Evolutionary conservation across 1,284 basidiomycete genomes (phyloP), one percentile per base, ranked within the genome.

Genomic region (Pyrrhoderma noxium): DNA sequence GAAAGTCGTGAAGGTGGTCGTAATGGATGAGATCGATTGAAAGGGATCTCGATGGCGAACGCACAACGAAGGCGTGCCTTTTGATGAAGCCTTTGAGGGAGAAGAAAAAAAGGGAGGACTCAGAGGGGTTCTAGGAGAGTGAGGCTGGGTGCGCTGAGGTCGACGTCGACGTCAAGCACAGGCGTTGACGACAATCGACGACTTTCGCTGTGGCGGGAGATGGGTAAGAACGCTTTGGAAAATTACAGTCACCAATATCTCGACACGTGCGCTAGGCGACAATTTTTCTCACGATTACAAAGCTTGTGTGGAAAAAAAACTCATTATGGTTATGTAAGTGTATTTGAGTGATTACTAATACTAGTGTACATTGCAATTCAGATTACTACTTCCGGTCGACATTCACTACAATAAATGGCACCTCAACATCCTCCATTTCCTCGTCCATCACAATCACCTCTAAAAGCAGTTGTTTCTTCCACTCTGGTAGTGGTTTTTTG

Each of bases 371-470:
- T 19, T 13, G 5, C 21, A 16, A 5, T 40, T 40, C 38, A 40
- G 7, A 40, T 47, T 14, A n/a, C 19, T 37, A 43, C 31, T 43
- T 39, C 36, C 41, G 42, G 44, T 58, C 60, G 39, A 59, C 52
- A 47, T 63, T 59, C 19, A 70, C 65, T 48, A 87, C 76, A 60
- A 88, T 78, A 70, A 87, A 87, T 0, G 84, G 84, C 27, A 87
- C 86, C 72, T 91, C 88, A 14, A 91, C 86, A 59, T 91, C 87
- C 67, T 98, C 95, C 49, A 81, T 92, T 25, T 89, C 80, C 62
- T 89, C 88, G 62, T 97, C 93, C 56, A 81, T 82, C 34, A 87
- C 87, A 92, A 99, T 96, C 51, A 97, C 83, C 71, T 99, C 96
- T 14, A 95, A 88, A 49, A 95, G 76, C 48, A 96, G 75, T 62